Evolutionary conservation across 208 protist genomes (phyloP), one percentile per base, ranked within the genome.

Genomic region (Leishmania lainsoni): DNA sequence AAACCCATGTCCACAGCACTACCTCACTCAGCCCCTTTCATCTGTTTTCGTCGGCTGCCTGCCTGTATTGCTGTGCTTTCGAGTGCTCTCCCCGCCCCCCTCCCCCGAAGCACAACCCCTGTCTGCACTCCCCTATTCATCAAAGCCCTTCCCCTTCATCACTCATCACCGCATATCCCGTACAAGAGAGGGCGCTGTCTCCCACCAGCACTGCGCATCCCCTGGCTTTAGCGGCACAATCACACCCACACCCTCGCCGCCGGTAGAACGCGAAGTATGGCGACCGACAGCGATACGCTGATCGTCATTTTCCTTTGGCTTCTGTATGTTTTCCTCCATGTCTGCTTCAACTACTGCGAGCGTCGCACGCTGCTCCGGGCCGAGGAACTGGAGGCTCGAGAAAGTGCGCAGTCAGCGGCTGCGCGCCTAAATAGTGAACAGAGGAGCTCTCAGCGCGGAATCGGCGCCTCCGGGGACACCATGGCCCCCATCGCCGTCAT

Each of bases 241-340:
- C 32, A 39, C 35, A 49, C 65, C 14, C 5, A 3, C 65, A 5
- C 65, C 65, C 32, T 70, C 35, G 48, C 12, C 35, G 17, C 35
- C 65, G 39, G 14, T 48, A 39, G 39, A 59, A 45, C 45, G 22
- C 22, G 26, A 56, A 76, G 10, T 45, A 75, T 75, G 49, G 49
- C 8, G 29, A 26, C 51, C 26, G 49, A 73, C 29, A 73, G 16
- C 4, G 63, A 78, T 42, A 78, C 61, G 1, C 49, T 77, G 26
- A 39, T 76, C n/a, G 69, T 81, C 49, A 45, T 77, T 14, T 20
- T 45, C 14, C 32, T 81, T 16, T 81, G 79, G 73, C n/a, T 83
- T 29, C 17, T 83, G 45, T 78, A 74, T 58, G n/a, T 77, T 29
- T 14, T 48, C 52, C 26, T 83, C 4, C 73, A 74, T 16, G 51